A percentile compares a stretch with the other conserved stretches of the same genome.
Conservation (phyloP, 73 alveolate species). For the Tetrahymena borealis region DNA sequence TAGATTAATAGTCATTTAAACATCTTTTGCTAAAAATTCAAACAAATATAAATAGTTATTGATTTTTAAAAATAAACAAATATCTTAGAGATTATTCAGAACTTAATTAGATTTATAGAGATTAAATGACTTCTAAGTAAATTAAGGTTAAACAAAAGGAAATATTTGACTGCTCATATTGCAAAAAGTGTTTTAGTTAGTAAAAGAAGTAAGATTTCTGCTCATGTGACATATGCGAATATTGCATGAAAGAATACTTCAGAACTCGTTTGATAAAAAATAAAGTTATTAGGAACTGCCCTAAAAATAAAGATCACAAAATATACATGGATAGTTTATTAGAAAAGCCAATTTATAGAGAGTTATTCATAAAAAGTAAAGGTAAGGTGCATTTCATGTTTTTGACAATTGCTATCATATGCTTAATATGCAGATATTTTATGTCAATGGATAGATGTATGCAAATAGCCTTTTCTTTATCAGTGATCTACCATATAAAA, state of each 20-base stretch:
- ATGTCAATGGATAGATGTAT: neutral
- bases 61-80: too few species aligned
- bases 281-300: neutral
- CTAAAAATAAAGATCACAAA: neutral
- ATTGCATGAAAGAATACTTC: neutral
- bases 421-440: neutral
- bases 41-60: too few species aligned
- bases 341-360: neutral
- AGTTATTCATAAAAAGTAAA: neutral
- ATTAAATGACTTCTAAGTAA: neutral
- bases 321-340: neutral
- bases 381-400: neutral
- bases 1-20: too few species aligned
- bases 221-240: neutral
- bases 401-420: neutral
- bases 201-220: neutral
- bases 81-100: too few species aligned
- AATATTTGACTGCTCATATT: neutral
- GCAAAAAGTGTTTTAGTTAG: neutral
- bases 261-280: neutral
- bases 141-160: neutral
- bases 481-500: neutral
- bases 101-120: neutral
- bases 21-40: too few species aligned
- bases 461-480: neutral